Evolutionary conservation across 768 basidiomycete genomes (phyloP), one percentile per base, ranked within the genome.

Genomic region (Tremella yokohamensis): DNA sequence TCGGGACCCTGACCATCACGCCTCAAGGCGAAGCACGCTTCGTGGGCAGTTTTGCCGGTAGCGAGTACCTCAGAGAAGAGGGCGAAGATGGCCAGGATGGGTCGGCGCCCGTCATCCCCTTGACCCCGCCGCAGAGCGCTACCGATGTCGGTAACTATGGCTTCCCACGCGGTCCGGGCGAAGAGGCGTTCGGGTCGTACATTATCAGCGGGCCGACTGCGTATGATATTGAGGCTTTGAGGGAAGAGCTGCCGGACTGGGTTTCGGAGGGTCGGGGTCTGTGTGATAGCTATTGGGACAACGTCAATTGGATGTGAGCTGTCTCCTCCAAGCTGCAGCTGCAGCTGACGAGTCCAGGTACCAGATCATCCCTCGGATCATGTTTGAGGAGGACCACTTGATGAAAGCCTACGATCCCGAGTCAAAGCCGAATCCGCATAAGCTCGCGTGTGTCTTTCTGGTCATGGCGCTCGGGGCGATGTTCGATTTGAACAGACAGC

Each of bases 281-380:
- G 45, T 63, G 62, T 16, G 61, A 67, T 55, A 68, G 58, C 29
- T 76, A 75, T 49, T 75, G 73, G 73, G 73, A 73, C 40, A 76
- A 76, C 55, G 75, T 74, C 18, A 67, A 69, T 44, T 74, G 73
- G 73, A 72, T 73, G 74, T 75, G 49, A 68, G 74, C 70, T 1
- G 12, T 20, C 18, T 15, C 3, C 25, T 20, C 3, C 34, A 3
- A 2, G 2, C 38, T 8, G 8, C 8, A 13, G 25, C 38, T n/a
- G 16, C 13, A 20, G 47, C 53, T 60, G 61, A 62, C 24, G n/a
- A 15, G 8, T 15, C 18, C 20, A 73, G 72, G 54, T 68, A 70
- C 50, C 66, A 68, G 40, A 60, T 62, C 24, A 56, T 73, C 8
- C 72, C 69, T 11, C 49, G 65, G 29, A 39, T 61, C 1, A 67